Conservation (phyloP, 306 rosid genomes). For the Quercus gilva region DNA sequence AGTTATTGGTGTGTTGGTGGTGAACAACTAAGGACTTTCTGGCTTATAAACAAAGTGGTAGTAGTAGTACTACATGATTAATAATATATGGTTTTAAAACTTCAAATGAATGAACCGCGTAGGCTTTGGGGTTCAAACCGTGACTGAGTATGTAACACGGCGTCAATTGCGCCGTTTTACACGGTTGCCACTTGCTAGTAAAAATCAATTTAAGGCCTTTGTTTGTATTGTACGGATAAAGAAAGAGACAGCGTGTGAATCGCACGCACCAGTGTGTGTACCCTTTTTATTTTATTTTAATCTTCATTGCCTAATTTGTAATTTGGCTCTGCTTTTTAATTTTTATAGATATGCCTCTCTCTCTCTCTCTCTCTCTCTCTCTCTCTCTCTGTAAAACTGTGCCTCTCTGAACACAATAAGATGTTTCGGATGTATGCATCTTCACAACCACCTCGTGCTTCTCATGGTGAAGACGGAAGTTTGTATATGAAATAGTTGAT, state of each 20-base stretch:
- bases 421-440: not conserved
- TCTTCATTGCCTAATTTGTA: not conserved
- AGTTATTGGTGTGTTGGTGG: conserved; percentile 2
- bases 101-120: too few relatives aligned
- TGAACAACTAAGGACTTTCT: conserved; percentile 3
- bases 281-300: not conserved
- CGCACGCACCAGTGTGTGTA: not conserved
- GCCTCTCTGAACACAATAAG: not conserved
- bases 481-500: not conserved
- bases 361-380: not conserved
- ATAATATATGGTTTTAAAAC: too few relatives aligned
- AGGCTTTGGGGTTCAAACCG: not conserved
- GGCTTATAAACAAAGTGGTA: not conserved
- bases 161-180: conserved; percentile 15
- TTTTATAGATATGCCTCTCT: not conserved
- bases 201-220: not conserved
- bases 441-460: too few relatives aligned
- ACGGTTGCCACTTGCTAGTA: not conserved
- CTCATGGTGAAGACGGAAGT: not conserved
- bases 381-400: too few relatives aligned
- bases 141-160: conserved; percentile 6
- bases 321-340: conserved; percentile 15
- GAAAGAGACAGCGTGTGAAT: not conserved
- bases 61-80: too few relatives aligned
- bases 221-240: too few relatives aligned